phyloP scores from a whole-genome alignment of 202 grass and related monocot genomes.

The Panicum hallii region DNA sequence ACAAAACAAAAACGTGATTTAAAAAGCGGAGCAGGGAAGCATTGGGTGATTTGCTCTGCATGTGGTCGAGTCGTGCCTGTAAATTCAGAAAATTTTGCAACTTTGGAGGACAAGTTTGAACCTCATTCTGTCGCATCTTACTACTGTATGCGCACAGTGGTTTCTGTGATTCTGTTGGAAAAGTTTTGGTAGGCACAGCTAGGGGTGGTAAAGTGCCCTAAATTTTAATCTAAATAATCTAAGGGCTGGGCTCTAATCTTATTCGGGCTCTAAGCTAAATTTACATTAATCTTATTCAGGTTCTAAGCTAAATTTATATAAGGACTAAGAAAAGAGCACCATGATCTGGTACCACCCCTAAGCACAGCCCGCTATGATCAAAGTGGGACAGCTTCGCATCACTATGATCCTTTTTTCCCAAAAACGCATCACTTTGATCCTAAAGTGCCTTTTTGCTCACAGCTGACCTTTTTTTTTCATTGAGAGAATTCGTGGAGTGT shows the following conservation, averaged over 20 bases:
- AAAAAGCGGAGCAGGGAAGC: neutral
- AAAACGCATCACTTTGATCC: neutral
- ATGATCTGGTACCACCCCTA: too few species aligned
- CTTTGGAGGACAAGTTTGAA: conserved; percentile 41
- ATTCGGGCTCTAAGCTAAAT: too few species aligned
- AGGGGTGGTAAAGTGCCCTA: too few species aligned
- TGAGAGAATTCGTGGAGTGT: too few species aligned
- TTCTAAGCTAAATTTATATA: too few species aligned
- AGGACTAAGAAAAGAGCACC: too few species aligned
- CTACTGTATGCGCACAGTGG: neutral
- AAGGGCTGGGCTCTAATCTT: too few species aligned
- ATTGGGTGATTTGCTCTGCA: conserved; percentile 43
- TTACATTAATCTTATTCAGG: too few species aligned
- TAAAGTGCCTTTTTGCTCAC: neutral
- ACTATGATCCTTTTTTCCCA: neutral
- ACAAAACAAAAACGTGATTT: neutral
- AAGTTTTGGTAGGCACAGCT: neutral
- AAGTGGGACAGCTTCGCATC: neutral
- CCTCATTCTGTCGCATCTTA: conserved; percentile 6
- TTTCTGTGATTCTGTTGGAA: neutral
- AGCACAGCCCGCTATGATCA: neutral
- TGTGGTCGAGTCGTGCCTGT: conserved; percentile 60
- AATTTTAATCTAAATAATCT: too few species aligned
- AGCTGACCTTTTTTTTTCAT: neutral
- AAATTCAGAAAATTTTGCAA: conserved; percentile 85